phyloP scores from a whole-genome alignment of 2,329 filamentous ascomycete genomes.

The Talaromyces funiculosus region DNA sequence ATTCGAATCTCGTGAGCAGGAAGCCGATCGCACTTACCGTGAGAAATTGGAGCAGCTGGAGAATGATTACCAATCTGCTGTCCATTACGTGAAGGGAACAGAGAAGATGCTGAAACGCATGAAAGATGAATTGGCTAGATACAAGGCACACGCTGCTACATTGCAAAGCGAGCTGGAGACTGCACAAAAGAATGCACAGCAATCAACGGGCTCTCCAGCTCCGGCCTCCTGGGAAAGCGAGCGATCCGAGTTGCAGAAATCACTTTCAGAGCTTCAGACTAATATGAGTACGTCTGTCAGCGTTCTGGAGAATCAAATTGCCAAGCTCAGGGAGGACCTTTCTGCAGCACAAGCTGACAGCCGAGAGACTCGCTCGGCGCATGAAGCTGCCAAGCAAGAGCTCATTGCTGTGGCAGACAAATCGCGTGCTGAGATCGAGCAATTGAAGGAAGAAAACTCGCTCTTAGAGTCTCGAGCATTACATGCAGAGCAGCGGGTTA shows the following conservation, averaged over 20 bases:
- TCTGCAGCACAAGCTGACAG: constrained; percentile 60
- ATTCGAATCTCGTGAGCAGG: constrained; percentile 73
- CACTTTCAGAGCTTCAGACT: constrained; percentile 63
- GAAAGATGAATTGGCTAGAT: constrained; percentile 91
- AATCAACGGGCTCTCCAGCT: constrained; percentile 36
- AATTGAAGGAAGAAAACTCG: constrained; percentile 75
- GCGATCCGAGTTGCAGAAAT: constrained; percentile 59
- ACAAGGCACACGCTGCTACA: constrained; percentile 78
- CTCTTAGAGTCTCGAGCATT: constrained; percentile 75
- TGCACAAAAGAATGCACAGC: constrained; percentile 51
- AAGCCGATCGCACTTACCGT: constrained; percentile 82
- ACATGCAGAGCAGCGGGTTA: constrained; percentile 90
- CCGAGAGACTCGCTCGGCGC: constrained; percentile 56
- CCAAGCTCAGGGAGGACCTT: constrained; percentile 64
- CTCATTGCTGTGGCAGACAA: constrained; percentile 52
- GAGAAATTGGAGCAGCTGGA: constrained; percentile 92
- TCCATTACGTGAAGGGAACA: constrained; percentile 96
- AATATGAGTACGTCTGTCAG: constrained; percentile 62
- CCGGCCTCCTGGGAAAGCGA: constrained; percentile 69
- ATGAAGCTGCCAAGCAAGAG: constrained; percentile 52
- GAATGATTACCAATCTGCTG: constrained; percentile 94
- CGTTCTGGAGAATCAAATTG: constrained; percentile 66
- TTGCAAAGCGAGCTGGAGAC: constrained; percentile 76
- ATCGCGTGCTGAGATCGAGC: constrained; percentile 65
- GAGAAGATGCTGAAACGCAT: constrained; percentile 99